A percentile compares a stretch with the other conserved stretches of the same genome.
These are phyloP conservation scores for Fraxinus paxiana DNA, from an alignment of 305 asterid genomes.

Conservation along the genomic window DNA sequence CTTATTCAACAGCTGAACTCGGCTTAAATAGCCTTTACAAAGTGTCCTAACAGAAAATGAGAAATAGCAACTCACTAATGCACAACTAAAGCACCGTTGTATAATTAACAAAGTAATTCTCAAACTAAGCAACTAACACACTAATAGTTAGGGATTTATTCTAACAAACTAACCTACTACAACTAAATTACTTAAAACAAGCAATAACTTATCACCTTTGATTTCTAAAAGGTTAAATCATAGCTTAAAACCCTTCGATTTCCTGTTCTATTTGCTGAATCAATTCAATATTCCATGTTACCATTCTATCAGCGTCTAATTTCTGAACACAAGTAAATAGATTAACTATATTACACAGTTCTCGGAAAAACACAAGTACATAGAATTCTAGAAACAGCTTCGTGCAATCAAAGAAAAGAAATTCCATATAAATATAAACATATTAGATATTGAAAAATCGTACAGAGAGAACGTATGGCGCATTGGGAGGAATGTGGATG, in stretches of 20 bases:
- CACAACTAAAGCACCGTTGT: too few species aligned
- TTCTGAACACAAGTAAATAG: not conserved
- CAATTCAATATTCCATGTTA: not conserved
- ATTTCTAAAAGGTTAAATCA: not conserved
- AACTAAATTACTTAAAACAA: too few species aligned
- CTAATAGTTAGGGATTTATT: too few species aligned
- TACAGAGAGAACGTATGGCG: conserved; percentile 77
- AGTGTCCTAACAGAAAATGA: too few species aligned
- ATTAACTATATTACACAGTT: not conserved
- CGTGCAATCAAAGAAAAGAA: not conserved
- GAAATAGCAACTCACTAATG: too few species aligned
- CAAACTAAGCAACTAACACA: too few species aligned
- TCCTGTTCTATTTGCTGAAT: not conserved
- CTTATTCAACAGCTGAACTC: too few species aligned
- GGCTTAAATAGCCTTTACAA: too few species aligned
- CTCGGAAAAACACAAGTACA: not conserved
- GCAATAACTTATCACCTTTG: too few species aligned
- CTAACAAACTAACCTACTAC: too few species aligned
- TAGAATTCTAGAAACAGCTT: not conserved
- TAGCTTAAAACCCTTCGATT: not conserved
- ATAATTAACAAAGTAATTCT: too few species aligned
- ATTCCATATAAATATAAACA: not conserved
- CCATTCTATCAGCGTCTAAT: not conserved
- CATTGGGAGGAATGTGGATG: conserved; percentile 53
- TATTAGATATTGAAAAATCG: conserved; percentile 5